Base-by-base conservation (phyloP, 768 basidiomycete genomes). In the Tulasnella sp. region DNA sequence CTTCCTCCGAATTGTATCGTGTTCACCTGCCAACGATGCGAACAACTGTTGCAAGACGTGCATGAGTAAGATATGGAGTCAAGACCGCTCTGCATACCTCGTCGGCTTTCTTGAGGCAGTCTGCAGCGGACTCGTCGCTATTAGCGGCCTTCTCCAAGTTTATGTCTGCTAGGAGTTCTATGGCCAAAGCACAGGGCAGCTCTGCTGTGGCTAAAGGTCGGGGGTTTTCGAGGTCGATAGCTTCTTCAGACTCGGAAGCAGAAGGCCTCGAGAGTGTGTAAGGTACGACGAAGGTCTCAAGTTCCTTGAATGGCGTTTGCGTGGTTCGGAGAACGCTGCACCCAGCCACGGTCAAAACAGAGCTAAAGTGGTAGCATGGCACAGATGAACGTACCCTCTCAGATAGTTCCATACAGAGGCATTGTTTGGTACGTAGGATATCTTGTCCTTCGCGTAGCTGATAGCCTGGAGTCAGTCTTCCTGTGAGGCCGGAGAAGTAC, bases 321-420 rank as follows among this genome's bases (percentile, higher is more conserved):
- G 89, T 88, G 81, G 88, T 85, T 44, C 91, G 88, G 29, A 97
- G 88, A n/a, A 92, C 82, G 9, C 93, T 81, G 79, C 10, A 39
- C 48, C 0, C 26, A 78, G 26, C 32, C 29, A 61, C 37, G n/a
- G 51, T 32, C 32, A 72, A 57, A 74, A 44, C n/a, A n/a, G 69
- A 35, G 10, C 1, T 23, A 18, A 32, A 77, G 72, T 39, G 44
- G 13, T 3, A 29, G 76, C 79, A 16, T 35, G 85, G 84, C 84
- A 78, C 15, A 20, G 20, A 10, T 5, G 26, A 26, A 69, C 44
- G 18, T 35, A 80, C 79, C 79, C 98, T 79, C 97, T 90, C 13
- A 99, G 88, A 84, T 98, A 99, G 84, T 98, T 98, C 98, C 98
- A 99, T 0, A 95, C 93, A 0, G 96, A 97, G 0, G 91, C 88